These are phyloP conservation scores for Annulohypoxylon maeteangense DNA, from an alignment of 495 filamentous ascomycete genomes.

Conservation along the genomic window DNA sequence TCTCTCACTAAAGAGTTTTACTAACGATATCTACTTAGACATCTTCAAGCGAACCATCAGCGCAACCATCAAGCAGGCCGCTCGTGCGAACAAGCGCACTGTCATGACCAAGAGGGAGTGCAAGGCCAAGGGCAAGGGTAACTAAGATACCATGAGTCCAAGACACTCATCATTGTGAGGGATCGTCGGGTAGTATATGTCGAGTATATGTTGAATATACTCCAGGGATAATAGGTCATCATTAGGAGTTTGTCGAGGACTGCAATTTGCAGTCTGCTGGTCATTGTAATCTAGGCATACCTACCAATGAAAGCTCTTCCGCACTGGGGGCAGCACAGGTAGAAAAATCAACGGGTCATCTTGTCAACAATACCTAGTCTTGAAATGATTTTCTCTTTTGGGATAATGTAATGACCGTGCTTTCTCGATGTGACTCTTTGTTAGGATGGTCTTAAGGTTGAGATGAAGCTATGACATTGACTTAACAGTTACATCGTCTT, in stretches of 20 bases:
- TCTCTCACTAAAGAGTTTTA: not conserved
- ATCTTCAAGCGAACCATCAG: constrained; percentile 54
- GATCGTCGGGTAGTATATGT: not conserved
- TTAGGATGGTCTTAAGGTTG: not conserved
- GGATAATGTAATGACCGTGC: not conserved
- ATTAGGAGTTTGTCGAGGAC: not conserved
- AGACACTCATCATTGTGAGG: not conserved
- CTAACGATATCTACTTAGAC: constrained; percentile 36
- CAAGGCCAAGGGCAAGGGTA: constrained; percentile 13
- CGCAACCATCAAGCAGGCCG: constrained; percentile 42
- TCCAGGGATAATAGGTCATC: constrained; percentile 2
- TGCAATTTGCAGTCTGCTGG: constrained; percentile 12
- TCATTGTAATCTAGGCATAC: not conserved
- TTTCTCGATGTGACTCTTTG: not conserved
- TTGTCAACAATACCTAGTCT: not conserved
- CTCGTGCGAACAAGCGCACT: constrained; percentile 37
- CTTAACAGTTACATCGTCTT: constrained; percentile 19
- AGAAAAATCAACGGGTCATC: constrained; percentile 12
- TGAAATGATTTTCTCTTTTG: not conserved
- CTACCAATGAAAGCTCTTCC: not conserved
- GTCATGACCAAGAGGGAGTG: constrained; percentile 37
- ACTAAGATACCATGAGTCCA: constrained; percentile 4
- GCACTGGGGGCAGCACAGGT: not conserved
- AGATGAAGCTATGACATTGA: not conserved
- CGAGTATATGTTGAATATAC: not conserved